A percentile compares a stretch with the other conserved stretches of the same genome.
Evolutionary conservation across 257 asterid species (phyloP).

Genomic region (Jacaranda mimosifolia): DNA sequence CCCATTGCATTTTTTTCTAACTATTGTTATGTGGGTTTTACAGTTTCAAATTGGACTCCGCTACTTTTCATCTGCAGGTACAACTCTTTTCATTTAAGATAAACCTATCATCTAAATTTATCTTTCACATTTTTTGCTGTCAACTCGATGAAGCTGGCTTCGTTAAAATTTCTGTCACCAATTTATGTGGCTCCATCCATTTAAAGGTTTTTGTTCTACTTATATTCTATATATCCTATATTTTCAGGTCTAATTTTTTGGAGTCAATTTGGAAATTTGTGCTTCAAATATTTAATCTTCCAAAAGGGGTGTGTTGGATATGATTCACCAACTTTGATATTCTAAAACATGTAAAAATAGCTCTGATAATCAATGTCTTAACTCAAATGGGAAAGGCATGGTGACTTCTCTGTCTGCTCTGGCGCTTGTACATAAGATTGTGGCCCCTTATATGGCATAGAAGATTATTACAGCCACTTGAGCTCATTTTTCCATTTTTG

Average conservation of each 20-base stretch:
- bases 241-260: conserved; percentile 11
- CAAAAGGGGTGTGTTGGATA: conserved; percentile 1
- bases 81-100: conserved; percentile 28
- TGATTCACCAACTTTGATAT: not conserved
- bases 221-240: not conserved
- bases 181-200: conserved; percentile 13
- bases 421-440: conserved; percentile 5
- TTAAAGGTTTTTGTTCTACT: not conserved
- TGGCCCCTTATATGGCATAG: conserved; percentile 20
- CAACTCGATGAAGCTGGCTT: conserved; percentile 32
- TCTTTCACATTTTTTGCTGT: conserved; percentile 6
- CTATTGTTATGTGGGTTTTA: conserved; percentile 45
- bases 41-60: conserved; percentile 73
- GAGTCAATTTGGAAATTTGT: not conserved
- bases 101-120: conserved; percentile 25
- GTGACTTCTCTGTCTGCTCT: conserved; percentile 9
- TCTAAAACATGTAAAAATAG: not conserved
- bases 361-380: not conserved
- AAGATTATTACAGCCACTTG: conserved; percentile 13
- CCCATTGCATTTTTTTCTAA: conserved; percentile 37
- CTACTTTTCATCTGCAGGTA: conserved; percentile 83
- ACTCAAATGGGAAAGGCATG: conserved; percentile 7
- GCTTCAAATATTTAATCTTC: not conserved
- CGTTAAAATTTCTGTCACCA: conserved; percentile 1
- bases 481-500: conserved; percentile 6